Conservation (phyloP, 805 yeast genomes). For the Kodamaea fukazawae region DNA sequence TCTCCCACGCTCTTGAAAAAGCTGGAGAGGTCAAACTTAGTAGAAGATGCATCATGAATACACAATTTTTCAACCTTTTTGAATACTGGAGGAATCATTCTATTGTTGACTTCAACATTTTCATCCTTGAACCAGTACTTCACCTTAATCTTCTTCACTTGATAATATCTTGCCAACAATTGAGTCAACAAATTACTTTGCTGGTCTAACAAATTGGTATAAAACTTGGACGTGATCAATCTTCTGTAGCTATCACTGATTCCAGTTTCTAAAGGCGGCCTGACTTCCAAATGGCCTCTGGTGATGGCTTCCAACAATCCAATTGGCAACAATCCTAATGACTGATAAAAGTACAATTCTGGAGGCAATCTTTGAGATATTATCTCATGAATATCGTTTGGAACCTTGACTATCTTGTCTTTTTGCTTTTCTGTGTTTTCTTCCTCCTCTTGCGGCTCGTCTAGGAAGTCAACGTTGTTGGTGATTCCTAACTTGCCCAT, state of each 20-base stretch:
- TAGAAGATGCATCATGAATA: constrained; percentile 14
- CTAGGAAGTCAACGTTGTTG: constrained; percentile 18
- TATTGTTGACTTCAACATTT: constrained; percentile 45
- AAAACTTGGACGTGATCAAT: constrained; percentile 46
- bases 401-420: constrained; percentile 39
- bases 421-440: constrained; percentile 10
- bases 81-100: constrained; percentile 53
- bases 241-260: constrained; percentile 54
- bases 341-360: constrained; percentile 77
- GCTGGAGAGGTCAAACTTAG: constrained; percentile 22
- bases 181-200: constrained; percentile 68
- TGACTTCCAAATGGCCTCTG: constrained; percentile 58
- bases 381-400: constrained; percentile 77
- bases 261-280: constrained; percentile 67
- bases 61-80: constrained; percentile 29
- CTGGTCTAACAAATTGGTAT: constrained; percentile 53
- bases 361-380: constrained; percentile 84
- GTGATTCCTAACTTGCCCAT: constrained; percentile 34
- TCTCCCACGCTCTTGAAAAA: constrained; percentile 24
- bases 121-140: constrained; percentile 54
- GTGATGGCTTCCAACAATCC: constrained; percentile 65
- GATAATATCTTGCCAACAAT: constrained; percentile 79
- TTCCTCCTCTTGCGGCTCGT: constrained; percentile 14
- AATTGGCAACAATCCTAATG: constrained; percentile 68
- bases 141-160: constrained; percentile 61